Conservation (phyloP, 2,329 filamentous ascomycete species). For the Fusarium fujikuroi region DNA sequence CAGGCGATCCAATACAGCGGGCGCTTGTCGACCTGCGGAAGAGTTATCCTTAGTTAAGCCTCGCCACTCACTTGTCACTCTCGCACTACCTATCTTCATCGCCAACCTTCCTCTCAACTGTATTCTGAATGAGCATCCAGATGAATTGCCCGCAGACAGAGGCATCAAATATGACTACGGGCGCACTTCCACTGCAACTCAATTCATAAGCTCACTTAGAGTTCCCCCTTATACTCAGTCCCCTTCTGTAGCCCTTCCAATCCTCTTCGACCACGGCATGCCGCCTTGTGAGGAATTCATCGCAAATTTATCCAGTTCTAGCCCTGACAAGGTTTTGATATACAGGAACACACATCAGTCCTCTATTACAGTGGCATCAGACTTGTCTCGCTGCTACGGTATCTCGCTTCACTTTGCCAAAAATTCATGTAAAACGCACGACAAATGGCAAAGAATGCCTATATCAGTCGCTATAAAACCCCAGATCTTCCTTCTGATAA, state of each 20-base stretch:
- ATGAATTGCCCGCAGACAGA: slow-evolving; percentile 3
- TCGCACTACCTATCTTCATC: slow-evolving; percentile 1
- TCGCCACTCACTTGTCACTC: slow-evolving; percentile 10
- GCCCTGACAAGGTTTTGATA: background rate
- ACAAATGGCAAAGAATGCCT: slow-evolving; percentile 27
- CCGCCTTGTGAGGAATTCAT: background rate
- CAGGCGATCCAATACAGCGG: slow-evolving; percentile 22
- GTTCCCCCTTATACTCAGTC: background rate
- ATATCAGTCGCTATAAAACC: background rate
- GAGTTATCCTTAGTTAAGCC: background rate
- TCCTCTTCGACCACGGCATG: background rate
- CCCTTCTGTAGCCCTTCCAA: background rate
- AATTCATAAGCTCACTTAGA: background rate
- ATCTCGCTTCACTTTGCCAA: slow-evolving; percentile 3
- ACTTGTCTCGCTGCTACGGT: background rate
- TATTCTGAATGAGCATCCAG: background rate
- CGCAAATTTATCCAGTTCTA: slow-evolving; percentile 1
- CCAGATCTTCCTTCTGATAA: slow-evolving; percentile 37
- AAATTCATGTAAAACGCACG: slow-evolving; percentile 34
- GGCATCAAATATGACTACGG: background rate
- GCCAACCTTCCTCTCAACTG: background rate
- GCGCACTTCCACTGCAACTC: background rate
- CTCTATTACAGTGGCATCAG: background rate
- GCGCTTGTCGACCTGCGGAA: slow-evolving; percentile 36
- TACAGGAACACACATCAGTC: slow-evolving; percentile 14